Evolutionary conservation across 345 rosid species (phyloP).

Genomic region (Pistacia integerrima): DNA sequence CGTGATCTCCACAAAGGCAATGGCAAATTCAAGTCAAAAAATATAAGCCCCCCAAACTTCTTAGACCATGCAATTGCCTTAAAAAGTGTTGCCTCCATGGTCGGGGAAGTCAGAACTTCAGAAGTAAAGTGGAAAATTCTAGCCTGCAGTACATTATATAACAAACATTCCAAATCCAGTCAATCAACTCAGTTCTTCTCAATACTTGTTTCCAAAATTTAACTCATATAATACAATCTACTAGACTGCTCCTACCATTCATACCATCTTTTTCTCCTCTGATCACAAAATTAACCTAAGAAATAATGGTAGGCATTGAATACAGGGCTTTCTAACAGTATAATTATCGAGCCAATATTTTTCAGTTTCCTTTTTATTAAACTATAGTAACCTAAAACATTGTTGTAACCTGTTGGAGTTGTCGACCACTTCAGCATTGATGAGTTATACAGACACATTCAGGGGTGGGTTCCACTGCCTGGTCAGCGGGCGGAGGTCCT

Average conservation of each 20-base stretch:
- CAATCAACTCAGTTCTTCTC: conserved; percentile 1
- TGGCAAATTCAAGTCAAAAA: conserved; percentile 80
- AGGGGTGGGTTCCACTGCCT: too few relatives aligned
- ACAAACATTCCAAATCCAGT: conserved; percentile 18
- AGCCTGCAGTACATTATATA: conserved; percentile 54
- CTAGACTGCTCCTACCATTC: background rate
- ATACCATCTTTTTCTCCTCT: background rate
- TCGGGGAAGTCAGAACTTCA: conserved; percentile 61
- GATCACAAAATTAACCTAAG: background rate
- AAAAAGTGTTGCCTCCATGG: conserved; percentile 55
- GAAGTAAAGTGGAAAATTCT: conserved; percentile 86
- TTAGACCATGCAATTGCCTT: conserved; percentile 73
- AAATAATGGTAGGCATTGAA: background rate
- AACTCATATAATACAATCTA: background rate
- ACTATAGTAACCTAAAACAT: too few relatives aligned
- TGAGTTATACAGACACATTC: too few relatives aligned
- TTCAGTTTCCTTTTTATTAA: too few relatives aligned
- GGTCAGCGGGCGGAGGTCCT: too few relatives aligned
- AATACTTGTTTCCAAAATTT: background rate
- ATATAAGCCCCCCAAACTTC: conserved; percentile 74
- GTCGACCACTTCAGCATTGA: too few relatives aligned
- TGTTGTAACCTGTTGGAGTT: too few relatives aligned
- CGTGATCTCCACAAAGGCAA: conserved; percentile 81
- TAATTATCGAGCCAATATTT: too few relatives aligned
- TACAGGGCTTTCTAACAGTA: background rate